Conservation (phyloP, 2,329 filamentous ascomycete species). For the Truncatella angustata region DNA sequence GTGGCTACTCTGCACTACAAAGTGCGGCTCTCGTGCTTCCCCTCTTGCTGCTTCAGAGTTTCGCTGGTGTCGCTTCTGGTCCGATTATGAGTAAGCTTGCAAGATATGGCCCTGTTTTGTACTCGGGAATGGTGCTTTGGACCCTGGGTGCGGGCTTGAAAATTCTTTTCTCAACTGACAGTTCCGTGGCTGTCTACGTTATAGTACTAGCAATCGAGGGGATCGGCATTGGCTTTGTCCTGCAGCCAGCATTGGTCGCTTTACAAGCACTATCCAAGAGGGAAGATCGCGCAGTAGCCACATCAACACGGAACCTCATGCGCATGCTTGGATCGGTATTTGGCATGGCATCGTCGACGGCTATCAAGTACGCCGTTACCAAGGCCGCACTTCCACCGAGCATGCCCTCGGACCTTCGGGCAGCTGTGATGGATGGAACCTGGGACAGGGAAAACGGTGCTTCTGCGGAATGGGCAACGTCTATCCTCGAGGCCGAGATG, state of each 20-base stretch:
- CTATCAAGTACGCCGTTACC: conserved; percentile 16
- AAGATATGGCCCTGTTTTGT: conserved; percentile 19
- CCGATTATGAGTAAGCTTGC: conserved; percentile 20
- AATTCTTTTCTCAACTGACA: conserved; percentile 20
- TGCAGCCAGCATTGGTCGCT: conserved; percentile 27
- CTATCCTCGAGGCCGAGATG: conserved; percentile 22
- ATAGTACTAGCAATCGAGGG: conserved; percentile 24
- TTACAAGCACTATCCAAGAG: conserved; percentile 21
- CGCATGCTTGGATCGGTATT: conserved; percentile 23
- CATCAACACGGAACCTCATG: conserved; percentile 25
- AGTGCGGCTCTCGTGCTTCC: conserved; percentile 24
- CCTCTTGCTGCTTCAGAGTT: conserved; percentile 20
- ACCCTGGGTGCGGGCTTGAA: conserved; percentile 23
- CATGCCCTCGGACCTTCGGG: conserved; percentile 13
- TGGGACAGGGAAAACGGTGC: conserved; percentile 15
- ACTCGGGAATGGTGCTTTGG: conserved; percentile 21
- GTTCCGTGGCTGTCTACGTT: conserved; percentile 17
- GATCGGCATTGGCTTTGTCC: conserved; percentile 23
- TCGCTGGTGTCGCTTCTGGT: conserved; percentile 19
- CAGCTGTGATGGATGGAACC: conserved; percentile 16
- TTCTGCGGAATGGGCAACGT: conserved; percentile 12
- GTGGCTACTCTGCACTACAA: conserved; percentile 19
- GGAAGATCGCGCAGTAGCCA: conserved; percentile 26
- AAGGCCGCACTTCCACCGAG: conserved; percentile 11
- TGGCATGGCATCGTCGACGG: conserved; percentile 19